Conservation (phyloP, 2,329 filamentous ascomycete species). For the Blastomyces gilchristii region DNA sequence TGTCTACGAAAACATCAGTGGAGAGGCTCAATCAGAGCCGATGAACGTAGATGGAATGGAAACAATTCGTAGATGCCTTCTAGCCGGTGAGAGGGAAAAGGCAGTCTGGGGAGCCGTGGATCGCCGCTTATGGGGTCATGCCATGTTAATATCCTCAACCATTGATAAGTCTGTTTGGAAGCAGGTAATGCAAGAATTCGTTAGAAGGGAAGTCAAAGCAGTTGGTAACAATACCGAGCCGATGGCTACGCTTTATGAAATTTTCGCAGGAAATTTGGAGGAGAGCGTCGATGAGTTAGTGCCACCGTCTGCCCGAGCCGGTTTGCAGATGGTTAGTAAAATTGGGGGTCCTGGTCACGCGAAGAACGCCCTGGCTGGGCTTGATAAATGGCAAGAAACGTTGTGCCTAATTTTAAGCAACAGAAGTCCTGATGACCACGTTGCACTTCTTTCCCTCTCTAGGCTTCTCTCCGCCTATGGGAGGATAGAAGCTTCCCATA, state of each 20-base stretch:
- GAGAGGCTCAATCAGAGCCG: slow-evolving; percentile 11
- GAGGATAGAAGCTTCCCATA: slow-evolving; percentile 80
- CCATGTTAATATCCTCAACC: slow-evolving; percentile 79
- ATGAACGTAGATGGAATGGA: slow-evolving; percentile 8
- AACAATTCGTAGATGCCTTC: slow-evolving; percentile 37
- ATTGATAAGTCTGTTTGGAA: slow-evolving; percentile 68
- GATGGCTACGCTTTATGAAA: slow-evolving; percentile 81
- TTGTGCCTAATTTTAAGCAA: slow-evolving; percentile 79
- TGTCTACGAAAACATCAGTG: slow-evolving; percentile 28
- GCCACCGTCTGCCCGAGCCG: slow-evolving; percentile 80
- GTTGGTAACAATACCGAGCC: slow-evolving; percentile 71
- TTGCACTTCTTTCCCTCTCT: slow-evolving; percentile 69
- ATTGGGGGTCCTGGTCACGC: slow-evolving; percentile 46
- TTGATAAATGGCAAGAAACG: slow-evolving; percentile 92
- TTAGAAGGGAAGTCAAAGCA: slow-evolving; percentile 85
- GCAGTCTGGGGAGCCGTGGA: slow-evolving; percentile 91
- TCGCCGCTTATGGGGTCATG: slow-evolving; percentile 90
- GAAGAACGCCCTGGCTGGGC: slow-evolving; percentile 67
- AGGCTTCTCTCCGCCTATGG: slow-evolving; percentile 76
- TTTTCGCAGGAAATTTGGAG: slow-evolving; percentile 86
- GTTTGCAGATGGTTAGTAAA: slow-evolving; percentile 82
- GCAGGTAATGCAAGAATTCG: slow-evolving; percentile 88
- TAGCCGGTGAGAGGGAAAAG: slow-evolving; percentile 75
- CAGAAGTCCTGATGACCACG: slow-evolving; percentile 66
- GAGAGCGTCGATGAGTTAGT: slow-evolving; percentile 95